phyloP scores from a whole-genome alignment of 2,329 filamentous ascomycete species.

The Cercospora beticola region DNA sequence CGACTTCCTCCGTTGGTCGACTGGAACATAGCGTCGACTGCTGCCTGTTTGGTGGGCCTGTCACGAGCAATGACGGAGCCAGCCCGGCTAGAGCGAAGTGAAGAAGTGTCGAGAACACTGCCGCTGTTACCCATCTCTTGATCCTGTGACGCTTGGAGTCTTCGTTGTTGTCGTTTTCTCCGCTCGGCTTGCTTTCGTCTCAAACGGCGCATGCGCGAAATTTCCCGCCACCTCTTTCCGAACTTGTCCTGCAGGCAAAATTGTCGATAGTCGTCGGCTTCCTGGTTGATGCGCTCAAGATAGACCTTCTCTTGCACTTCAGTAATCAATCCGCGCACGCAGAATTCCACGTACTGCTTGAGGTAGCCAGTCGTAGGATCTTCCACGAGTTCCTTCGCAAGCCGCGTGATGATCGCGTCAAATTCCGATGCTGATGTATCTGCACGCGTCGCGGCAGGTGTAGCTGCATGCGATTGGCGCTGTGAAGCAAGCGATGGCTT shows the following conservation, averaged over 20 bases:
- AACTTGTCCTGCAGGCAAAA: conserved; percentile 40
- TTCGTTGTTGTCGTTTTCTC: conserved; percentile 34
- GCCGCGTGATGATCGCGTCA: conserved; percentile 31
- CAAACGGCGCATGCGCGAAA: conserved; percentile 7
- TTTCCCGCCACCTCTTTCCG: conserved; percentile 40
- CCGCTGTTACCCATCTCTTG: conserved; percentile 13
- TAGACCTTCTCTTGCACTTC: conserved; percentile 37
- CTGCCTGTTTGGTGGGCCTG: conserved; percentile 3
- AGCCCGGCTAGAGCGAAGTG: conserved; percentile 18
- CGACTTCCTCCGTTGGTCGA: conserved; percentile 21
- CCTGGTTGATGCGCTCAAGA: conserved; percentile 31
- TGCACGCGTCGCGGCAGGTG: conserved; percentile 18
- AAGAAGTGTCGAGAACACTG: conserved; percentile 17
- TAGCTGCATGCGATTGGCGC: conserved; percentile 8
- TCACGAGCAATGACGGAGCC: not conserved
- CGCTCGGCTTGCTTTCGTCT: conserved; percentile 7
- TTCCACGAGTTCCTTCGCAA: conserved; percentile 43
- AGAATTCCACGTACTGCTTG: conserved; percentile 47
- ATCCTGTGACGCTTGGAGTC: conserved; percentile 27
- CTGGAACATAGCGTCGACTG: conserved; percentile 29
- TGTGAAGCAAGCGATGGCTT: conserved; percentile 10
- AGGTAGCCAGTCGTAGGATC: conserved; percentile 44
- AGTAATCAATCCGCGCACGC: conserved; percentile 35
- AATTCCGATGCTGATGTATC: conserved; percentile 28
- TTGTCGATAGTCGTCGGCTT: conserved; percentile 36